Percentiles rank a stretch among this genome's conserved stretches.
phyloP scores from a whole-genome alignment of 73 alveolate genomes.

The Tetrahymena malaccensis region DNA sequence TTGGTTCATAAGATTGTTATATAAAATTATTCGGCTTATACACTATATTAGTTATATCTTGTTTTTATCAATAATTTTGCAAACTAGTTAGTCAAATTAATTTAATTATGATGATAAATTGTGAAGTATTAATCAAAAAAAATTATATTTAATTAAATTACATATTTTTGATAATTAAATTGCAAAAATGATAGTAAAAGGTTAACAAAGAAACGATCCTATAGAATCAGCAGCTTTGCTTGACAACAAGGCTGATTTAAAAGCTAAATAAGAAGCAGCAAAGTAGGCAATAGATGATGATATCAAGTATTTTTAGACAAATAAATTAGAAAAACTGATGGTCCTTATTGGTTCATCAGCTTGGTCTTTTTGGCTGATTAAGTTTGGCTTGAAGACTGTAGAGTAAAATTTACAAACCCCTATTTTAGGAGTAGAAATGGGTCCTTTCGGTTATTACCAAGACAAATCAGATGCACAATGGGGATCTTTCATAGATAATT shows the following conservation, averaged over 20 bases:
- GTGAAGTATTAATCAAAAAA: not conserved
- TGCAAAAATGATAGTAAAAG: not conserved
- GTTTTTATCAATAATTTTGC: no score
- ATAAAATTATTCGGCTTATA: no score
- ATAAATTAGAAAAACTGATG: not conserved
- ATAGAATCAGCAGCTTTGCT: not conserved
- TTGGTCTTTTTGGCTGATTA: not conserved
- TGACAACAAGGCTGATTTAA: not conserved
- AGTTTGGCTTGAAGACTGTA: not conserved
- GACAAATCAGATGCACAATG: not conserved
- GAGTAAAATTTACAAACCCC: not conserved
- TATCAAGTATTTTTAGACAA: not conserved
- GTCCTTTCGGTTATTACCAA: not conserved
- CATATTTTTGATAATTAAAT: not conserved
- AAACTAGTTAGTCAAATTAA: not conserved
- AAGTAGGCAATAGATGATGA: not conserved
- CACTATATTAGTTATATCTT: no score
- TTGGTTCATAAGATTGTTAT: not conserved
- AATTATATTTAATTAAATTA: no score
- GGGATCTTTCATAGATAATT: not conserved
- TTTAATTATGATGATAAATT: not conserved
- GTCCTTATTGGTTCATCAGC: not conserved
- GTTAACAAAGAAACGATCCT: not conserved
- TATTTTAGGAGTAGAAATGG: not conserved
- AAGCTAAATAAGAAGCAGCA: not conserved